Evolutionary conservation across 768 basidiomycete species (phyloP).

Genomic region (Piloderma croceum): DNA sequence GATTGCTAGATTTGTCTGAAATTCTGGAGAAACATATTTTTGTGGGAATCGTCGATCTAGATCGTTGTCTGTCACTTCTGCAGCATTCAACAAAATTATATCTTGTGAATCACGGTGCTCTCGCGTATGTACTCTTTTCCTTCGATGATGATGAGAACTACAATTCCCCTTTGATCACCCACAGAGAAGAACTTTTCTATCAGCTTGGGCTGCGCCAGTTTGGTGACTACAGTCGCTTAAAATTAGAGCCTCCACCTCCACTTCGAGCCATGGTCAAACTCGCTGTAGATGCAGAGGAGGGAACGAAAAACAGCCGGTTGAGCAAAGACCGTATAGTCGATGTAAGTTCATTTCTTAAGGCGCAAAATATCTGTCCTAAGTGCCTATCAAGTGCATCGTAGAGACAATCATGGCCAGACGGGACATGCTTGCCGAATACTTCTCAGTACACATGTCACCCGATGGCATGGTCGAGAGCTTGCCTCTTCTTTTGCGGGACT

Average conservation of each 20-base stretch:
- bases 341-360: slow-evolving; percentile 36
- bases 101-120: slow-evolving; percentile 75
- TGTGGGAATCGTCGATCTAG: slow-evolving; percentile 82
- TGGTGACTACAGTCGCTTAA: slow-evolving; percentile 69
- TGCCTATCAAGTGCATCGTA: slow-evolving; percentile 48
- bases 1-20: slow-evolving; percentile 62
- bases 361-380: not conserved
- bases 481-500: slow-evolving; percentile 80
- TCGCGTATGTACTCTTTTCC: slow-evolving; percentile 56
- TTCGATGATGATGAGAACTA: not conserved
- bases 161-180: not conserved
- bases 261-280: slow-evolving; percentile 67
- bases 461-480: slow-evolving; percentile 68
- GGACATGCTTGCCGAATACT: slow-evolving; percentile 91
- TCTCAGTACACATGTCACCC: slow-evolving; percentile 65
- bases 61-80: slow-evolving; percentile 70
- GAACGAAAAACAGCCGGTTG: slow-evolving; percentile 43
- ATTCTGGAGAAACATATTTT: slow-evolving; percentile 85
- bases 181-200: slow-evolving; percentile 90
- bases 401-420: slow-evolving; percentile 53
- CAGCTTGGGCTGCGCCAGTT: slow-evolving; percentile 92
- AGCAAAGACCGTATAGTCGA: slow-evolving; percentile 62
- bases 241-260: slow-evolving; percentile 77
- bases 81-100: slow-evolving; percentile 89
- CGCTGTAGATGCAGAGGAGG: slow-evolving; percentile 68